Conservation (phyloP, 2,329 filamentous ascomycete genomes). For the Fusarium buharicum region DNA sequence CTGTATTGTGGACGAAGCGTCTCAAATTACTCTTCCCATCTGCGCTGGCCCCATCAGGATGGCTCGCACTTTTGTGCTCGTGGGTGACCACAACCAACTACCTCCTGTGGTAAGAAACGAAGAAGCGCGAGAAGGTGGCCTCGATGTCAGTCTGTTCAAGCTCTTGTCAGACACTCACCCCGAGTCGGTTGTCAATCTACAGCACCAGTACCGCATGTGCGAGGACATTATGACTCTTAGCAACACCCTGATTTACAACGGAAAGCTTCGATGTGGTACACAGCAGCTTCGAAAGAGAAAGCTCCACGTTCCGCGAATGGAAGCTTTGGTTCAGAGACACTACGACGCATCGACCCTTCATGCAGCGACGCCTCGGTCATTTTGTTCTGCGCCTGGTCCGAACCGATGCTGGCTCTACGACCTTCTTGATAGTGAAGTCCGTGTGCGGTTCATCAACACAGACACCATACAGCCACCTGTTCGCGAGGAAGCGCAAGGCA, state of each 20-base stretch:
- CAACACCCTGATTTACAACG: constrained; percentile 93
- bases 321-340: constrained; percentile 68
- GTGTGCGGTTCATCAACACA: constrained; percentile 90
- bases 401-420: constrained; percentile 79
- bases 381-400: constrained; percentile 65
- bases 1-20: constrained; percentile 98
- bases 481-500: constrained; percentile 80
- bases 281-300: constrained; percentile 75
- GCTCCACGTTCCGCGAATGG: constrained; percentile 74
- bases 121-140: constrained; percentile 82
- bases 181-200: constrained; percentile 86
- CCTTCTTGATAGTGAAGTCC: constrained; percentile 73
- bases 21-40: constrained; percentile 94
- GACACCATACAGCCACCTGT: constrained; percentile 74
- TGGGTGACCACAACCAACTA: constrained; percentile 96
- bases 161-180: constrained; percentile 90
- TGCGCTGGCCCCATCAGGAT: constrained; percentile 94
- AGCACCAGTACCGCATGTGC: constrained; percentile 98
- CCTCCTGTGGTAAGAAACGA: constrained; percentile 95
- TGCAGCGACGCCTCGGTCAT: constrained; percentile 55
- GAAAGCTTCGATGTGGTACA: constrained; percentile 88
- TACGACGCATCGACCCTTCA: constrained; percentile 61
- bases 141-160: constrained; percentile 95
- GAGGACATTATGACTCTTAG: constrained; percentile 95
- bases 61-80: constrained; percentile 91